phyloP scores from a whole-genome alignment of 129 eudicot species.

The Tagetes patula region DNA sequence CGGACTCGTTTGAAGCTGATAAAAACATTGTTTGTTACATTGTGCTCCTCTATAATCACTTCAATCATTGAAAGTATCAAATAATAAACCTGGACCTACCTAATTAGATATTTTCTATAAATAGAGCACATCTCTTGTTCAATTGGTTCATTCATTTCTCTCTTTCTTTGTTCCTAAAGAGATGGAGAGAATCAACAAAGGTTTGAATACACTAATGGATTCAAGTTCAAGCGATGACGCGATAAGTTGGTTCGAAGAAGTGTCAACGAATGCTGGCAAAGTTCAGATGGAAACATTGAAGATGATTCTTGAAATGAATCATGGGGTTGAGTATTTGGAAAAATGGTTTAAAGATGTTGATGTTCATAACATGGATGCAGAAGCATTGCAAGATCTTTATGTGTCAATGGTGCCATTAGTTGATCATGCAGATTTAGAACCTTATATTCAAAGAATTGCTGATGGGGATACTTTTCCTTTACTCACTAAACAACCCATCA shows the following conservation, averaged over 20 bases:
- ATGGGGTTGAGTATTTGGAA: conserved; percentile 58
- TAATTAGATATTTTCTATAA: background rate
- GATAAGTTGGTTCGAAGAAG: conserved; percentile 59
- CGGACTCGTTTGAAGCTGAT: too few relatives aligned
- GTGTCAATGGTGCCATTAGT: conserved; percentile 62
- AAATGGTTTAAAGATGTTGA: conserved; percentile 60
- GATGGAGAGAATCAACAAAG: background rate
- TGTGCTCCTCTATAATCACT: too few relatives aligned
- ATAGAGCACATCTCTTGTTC: background rate
- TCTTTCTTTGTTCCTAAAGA: background rate
- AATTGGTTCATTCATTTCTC: background rate
- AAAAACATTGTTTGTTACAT: too few relatives aligned
- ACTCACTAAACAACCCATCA: conserved; percentile 65
- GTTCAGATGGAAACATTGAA: conserved; percentile 59
- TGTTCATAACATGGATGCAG: conserved; percentile 42
- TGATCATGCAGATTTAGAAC: conserved; percentile 75
- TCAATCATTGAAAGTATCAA: too few relatives aligned
- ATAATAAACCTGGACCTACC: background rate
- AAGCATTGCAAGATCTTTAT: conserved; percentile 45
- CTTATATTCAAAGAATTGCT: conserved; percentile 69
- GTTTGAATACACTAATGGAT: background rate
- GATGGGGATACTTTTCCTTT: conserved; percentile 64
- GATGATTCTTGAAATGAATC: conserved; percentile 51
- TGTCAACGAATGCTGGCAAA: conserved; percentile 47
- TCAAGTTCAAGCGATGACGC: conserved; percentile 26